A percentile compares a stretch with the other conserved stretches of the same genome.
phyloP scores from a whole-genome alignment of 805 yeast species.

The Metschnikowia corniflorae region DNA sequence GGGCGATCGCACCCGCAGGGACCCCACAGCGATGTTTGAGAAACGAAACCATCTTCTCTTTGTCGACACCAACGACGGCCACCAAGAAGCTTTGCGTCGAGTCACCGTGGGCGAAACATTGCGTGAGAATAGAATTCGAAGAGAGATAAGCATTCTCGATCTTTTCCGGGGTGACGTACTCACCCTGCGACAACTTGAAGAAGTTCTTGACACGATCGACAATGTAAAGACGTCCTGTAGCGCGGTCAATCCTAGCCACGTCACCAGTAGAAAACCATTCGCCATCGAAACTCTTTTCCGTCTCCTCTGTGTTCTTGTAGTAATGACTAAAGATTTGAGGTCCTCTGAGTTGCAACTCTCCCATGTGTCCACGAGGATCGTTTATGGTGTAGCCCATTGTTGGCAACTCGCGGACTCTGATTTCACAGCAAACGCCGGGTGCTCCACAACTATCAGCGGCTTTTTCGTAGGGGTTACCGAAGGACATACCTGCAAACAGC shows the following conservation, averaged over 20 bases:
- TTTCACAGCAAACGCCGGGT: conserved; percentile 49
- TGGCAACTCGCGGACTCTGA: conserved; percentile 58
- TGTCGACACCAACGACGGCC: conserved; percentile 23
- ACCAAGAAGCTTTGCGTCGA: conserved; percentile 15
- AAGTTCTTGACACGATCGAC: conserved; percentile 73
- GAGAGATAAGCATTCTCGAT: conserved; percentile 59
- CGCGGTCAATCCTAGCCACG: conserved; percentile 18
- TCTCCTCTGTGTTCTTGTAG: conserved; percentile 55
- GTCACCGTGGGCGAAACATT: conserved; percentile 19
- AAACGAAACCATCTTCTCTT: conserved; percentile 14
- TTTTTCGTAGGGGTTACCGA: conserved; percentile 41
- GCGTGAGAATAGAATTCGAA: conserved; percentile 15
- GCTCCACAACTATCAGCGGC: conserved; percentile 61
- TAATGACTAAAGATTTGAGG: conserved; percentile 58
- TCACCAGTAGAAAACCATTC: conserved; percentile 61
- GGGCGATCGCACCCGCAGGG: conserved; percentile 4
- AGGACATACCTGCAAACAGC: conserved; percentile 53
- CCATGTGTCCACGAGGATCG: conserved; percentile 36
- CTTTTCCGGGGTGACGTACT: conserved; percentile 71
- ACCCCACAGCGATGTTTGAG: conserved; percentile 16
- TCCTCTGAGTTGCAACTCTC: conserved; percentile 63
- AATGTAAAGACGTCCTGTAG: conserved; percentile 52
- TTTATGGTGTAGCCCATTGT: conserved; percentile 46
- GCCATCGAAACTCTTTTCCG: conserved; percentile 47
- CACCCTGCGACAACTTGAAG: conserved; percentile 55